These are phyloP conservation scores for Aspergillus heteromorphus DNA, from an alignment of 495 filamentous ascomycete genomes.

Conservation along the genomic window DNA sequence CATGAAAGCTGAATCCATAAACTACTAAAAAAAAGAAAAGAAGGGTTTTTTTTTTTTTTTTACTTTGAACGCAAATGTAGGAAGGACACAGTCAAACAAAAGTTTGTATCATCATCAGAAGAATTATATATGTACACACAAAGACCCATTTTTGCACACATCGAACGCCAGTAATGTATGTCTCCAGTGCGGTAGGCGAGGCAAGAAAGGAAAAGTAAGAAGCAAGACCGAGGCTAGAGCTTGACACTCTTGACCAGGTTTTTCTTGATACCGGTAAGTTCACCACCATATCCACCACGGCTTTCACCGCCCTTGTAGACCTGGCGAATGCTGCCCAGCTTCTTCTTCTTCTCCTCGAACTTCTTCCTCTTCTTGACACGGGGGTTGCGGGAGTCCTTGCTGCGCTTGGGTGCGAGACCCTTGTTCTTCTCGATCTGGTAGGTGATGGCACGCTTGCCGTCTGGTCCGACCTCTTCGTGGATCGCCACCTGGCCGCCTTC, in stretches of 20 bases:
- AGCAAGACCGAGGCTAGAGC: constrained; percentile 49
- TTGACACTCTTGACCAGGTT: constrained; percentile 90
- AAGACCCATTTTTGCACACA: constrained; percentile 22
- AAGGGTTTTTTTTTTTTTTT: too few relatives aligned
- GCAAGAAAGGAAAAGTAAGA: background rate
- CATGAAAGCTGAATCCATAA: too few relatives aligned
- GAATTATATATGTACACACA: constrained; percentile 23
- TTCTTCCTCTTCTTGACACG: constrained; percentile 96
- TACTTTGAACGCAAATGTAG: background rate
- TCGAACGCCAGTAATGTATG: constrained; percentile 30
- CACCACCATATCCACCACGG: constrained; percentile 82
- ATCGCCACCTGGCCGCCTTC: constrained; percentile 53
- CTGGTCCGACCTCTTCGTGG: constrained; percentile 56
- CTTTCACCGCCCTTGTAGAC: constrained; percentile 85
- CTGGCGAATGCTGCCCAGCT: constrained; percentile 74
- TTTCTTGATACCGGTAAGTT: constrained; percentile 92
- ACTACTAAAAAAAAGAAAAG: too few relatives aligned
- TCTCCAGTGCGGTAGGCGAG: constrained; percentile 14
- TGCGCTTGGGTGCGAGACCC: constrained; percentile 79
- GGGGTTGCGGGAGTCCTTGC: constrained; percentile 90
- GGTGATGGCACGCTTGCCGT: constrained; percentile 83
- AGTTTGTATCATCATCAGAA: constrained; percentile 15
- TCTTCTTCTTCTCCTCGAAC: constrained; percentile 93
- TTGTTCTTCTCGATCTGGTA: constrained; percentile 97
- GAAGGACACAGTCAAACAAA: background rate